Base-by-base conservation (phyloP, 2,329 filamentous ascomycete species). In the Trichoderma koningiopsis region DNA sequence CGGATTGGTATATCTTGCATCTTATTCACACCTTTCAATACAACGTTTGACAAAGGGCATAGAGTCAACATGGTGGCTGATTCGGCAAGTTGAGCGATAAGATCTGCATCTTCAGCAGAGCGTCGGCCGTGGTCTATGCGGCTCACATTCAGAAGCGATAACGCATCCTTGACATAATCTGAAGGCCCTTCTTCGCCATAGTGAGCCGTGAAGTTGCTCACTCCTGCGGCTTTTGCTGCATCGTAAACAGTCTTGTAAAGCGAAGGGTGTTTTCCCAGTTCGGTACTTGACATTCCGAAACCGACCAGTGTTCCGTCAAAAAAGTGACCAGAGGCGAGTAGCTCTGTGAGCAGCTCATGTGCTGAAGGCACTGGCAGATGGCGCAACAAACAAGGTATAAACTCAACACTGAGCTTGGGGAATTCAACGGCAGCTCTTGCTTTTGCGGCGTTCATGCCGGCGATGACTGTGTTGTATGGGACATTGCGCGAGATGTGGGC, bases 61-160 rank as follows among this genome's bases (percentile, higher is more conserved):
- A 93, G 83, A 0, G 91, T 92, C 69, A 94, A 78, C 76, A 94
- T 75, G 24, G 86, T 87, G 47, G 85, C 81, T 68, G 87, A 81
- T 14, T 79, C 76, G 1, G 86, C 89, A 16, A 93, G 83, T 29
- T 85, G 82, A 70, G 82, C 76, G 77, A 93, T 80, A 31, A 94
- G 81, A 24, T 78, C 82, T 0, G 83, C 78, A 72, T 92, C 88
- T 55, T 91, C 84, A 5, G 86, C 83, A 10, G 92, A 83, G 10
- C 87, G 85, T 68, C 92, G 88, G 0, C 92, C 92, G 76, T 95
- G 91, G 76, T 94, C 92, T 75, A 95, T 92, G 53, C 92, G 86
- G 76, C 86, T 81, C 53, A 88, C 87, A 27, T 84, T 81, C 55
- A 93, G 84, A 35, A 83, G 76, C 72, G 91, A 86, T 52, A 94